These are phyloP conservation scores for Capsicum rhomboideum DNA, from an alignment of 257 asterid genomes.

Conservation along the genomic window DNA sequence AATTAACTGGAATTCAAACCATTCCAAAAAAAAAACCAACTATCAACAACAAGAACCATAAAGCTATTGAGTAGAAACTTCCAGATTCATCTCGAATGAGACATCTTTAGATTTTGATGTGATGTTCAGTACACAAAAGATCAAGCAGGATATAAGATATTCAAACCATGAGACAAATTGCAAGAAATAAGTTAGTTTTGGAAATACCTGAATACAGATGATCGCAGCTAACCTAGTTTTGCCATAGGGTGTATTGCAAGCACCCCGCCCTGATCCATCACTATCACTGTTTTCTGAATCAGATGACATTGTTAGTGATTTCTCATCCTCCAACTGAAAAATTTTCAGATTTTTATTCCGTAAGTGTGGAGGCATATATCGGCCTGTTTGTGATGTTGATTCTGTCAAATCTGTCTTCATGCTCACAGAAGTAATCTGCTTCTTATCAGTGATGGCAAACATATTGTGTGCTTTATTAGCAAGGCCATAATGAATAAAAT, in stretches of 20 bases:
- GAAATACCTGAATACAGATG: conserved; percentile 74
- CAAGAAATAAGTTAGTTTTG: conserved; percentile 13
- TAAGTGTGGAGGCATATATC: conserved; percentile 88
- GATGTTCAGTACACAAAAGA: neutral
- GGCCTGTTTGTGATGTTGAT: conserved; percentile 35
- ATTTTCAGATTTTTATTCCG: conserved; percentile 40
- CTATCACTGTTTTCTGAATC: conserved; percentile 91
- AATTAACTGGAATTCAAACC: neutral
- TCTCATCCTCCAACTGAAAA: conserved; percentile 30
- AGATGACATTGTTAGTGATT: conserved; percentile 40
- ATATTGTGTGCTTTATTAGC: conserved; percentile 30
- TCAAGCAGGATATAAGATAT: neutral
- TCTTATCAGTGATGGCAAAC: conserved; percentile 29
- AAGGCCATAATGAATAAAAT: conserved; percentile 72
- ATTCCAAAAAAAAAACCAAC: neutral
- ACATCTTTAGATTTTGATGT: neutral
- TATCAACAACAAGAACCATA: neutral
- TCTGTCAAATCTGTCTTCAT: conserved; percentile 22
- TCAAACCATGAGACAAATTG: neutral
- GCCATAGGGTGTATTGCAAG: conserved; percentile 31
- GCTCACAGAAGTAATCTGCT: conserved; percentile 26
- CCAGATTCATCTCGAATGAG: neutral
- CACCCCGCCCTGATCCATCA: conserved; percentile 57
- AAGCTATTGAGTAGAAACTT: neutral
- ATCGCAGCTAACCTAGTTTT: conserved; percentile 82